Conservation (phyloP, 192 early-diverging fungal species). For the Coemansia aciculifera region DNA sequence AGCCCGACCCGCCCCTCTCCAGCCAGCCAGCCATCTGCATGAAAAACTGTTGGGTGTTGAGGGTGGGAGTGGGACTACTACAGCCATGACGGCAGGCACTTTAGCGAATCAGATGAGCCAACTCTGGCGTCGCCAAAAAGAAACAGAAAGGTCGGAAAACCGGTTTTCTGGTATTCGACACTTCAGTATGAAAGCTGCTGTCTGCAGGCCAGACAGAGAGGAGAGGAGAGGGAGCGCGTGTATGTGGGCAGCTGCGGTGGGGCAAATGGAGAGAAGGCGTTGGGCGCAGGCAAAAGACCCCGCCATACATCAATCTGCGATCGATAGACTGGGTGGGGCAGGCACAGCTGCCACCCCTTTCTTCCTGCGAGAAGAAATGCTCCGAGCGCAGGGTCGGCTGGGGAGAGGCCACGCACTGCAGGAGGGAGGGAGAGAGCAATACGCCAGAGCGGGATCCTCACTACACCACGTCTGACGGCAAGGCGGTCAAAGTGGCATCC, state of each 20-base stretch:
- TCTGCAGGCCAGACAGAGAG: slow-evolving; percentile 3
- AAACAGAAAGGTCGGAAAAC: neutral
- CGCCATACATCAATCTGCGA: slow-evolving; percentile 20
- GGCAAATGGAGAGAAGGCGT: neutral
- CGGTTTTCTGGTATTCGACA: neutral
- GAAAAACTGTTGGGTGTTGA: slow-evolving; percentile 8
- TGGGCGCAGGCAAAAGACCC: neutral
- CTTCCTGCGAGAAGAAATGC: neutral
- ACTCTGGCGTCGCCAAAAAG: neutral
- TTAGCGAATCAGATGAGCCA: slow-evolving; percentile 7
- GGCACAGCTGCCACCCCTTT: neutral
- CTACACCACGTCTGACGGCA: slow-evolving; percentile 19
- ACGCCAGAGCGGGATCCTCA: neutral
- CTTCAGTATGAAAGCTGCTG: neutral
- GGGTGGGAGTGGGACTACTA: slow-evolving; percentile 3
- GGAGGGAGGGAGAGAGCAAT: neutral
- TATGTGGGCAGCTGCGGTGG: slow-evolving; percentile 1
- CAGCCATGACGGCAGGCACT: neutral
- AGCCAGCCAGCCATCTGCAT: neutral
- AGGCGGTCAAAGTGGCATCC: neutral
- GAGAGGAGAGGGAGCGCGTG: neutral
- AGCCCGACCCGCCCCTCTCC: neutral
- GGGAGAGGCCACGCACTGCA: neutral
- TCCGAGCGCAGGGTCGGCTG: slow-evolving; percentile 5
- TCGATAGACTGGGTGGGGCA: slow-evolving; percentile 20